Conservation (phyloP, 129 eudicot species). For the Escallonia rubra region DNA sequence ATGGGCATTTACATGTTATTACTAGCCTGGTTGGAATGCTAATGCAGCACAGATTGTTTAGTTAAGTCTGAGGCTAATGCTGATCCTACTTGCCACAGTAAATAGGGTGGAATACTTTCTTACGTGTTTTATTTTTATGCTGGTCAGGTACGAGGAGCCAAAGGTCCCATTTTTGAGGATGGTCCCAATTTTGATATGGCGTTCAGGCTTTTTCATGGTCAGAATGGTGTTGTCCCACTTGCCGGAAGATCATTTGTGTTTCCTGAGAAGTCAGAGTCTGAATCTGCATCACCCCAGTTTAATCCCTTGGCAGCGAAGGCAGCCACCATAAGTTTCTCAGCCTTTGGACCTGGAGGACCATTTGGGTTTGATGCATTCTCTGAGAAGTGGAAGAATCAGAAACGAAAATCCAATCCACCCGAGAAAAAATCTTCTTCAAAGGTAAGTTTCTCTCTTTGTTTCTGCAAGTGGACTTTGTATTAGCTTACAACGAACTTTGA, state of each 20-base stretch:
- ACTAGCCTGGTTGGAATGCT: too few species aligned
- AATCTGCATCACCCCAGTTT: constrained; percentile 55
- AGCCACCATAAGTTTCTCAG: constrained; percentile 87
- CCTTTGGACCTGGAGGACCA: constrained; percentile 64
- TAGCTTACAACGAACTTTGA: too few species aligned
- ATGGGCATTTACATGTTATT: too few species aligned
- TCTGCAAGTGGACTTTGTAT: not conserved
- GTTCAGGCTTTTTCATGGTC: constrained; percentile 85
- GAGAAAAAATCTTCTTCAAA: constrained; percentile 52
- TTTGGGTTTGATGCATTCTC: constrained; percentile 81
- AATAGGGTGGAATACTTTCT: not conserved
- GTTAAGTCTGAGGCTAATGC: not conserved
- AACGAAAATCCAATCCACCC: constrained; percentile 54
- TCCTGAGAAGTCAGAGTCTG: constrained; percentile 43
- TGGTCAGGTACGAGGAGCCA: constrained; percentile 56
- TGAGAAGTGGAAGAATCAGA: constrained; percentile 68
- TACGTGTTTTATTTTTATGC: constrained; percentile 3
- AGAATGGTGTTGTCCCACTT: constrained; percentile 93
- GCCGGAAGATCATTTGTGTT: constrained; percentile 45
- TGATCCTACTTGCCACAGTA: not conserved
- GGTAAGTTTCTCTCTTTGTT: constrained; percentile 33
- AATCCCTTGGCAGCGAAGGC: constrained; percentile 95
- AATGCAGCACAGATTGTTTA: not conserved
- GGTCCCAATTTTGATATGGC: constrained; percentile 94
- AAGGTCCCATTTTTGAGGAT: constrained; percentile 98